Evolutionary conservation across 108 stramenopile genomes (phyloP).

Genomic region (Stephanodiscus triporus): DNA sequence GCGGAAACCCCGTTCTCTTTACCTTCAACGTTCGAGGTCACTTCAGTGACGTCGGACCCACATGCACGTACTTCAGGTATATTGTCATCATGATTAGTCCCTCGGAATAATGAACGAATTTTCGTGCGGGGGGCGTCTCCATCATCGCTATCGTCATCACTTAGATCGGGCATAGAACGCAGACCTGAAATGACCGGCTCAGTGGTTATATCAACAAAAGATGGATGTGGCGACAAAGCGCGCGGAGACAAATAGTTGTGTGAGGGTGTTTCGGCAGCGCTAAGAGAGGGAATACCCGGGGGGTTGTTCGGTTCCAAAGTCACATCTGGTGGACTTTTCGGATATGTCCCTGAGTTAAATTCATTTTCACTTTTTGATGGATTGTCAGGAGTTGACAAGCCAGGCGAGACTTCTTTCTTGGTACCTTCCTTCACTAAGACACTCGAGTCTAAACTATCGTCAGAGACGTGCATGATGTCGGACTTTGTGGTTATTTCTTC

Average conservation of each 20-base stretch:
- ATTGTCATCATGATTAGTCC: background rate
- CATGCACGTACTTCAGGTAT: constrained; percentile 13
- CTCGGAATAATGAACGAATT: constrained; percentile 23
- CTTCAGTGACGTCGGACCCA: constrained; percentile 32
- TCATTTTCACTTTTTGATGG: background rate
- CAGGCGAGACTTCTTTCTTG: background rate
- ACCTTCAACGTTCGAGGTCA: constrained; percentile 39
- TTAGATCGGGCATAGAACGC: background rate
- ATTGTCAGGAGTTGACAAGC: background rate
- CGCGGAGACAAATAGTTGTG: background rate
- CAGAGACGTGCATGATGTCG: background rate
- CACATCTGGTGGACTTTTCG: background rate
- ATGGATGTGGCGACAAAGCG: background rate
- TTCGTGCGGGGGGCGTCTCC: background rate
- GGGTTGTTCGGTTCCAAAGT: background rate
- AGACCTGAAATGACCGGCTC: background rate
- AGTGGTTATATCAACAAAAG: background rate
- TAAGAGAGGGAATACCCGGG: background rate
- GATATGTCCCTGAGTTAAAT: background rate
- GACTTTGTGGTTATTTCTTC: background rate
- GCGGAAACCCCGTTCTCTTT: background rate
- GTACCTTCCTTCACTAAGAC: background rate
- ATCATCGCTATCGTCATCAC: constrained; percentile 17
- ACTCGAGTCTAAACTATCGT: background rate
- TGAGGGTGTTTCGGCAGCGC: background rate